A percentile compares a stretch with the other conserved stretches of the same genome.
Conservation (phyloP, 2,329 filamentous ascomycete species). For the Venturia oleaginea region DNA sequence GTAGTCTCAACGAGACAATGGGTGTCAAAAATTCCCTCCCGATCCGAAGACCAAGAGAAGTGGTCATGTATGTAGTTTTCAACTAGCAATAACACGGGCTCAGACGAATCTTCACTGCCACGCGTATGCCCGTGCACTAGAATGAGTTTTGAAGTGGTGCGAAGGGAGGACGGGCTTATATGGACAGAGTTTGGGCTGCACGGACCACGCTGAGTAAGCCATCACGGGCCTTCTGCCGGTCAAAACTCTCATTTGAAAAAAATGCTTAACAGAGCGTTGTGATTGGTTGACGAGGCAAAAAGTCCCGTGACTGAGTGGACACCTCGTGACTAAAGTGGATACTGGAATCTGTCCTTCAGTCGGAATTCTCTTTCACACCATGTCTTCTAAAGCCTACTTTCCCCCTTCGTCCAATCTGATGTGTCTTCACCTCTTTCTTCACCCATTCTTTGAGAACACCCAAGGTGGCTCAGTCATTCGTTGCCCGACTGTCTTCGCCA, state of each 20-base stretch:
- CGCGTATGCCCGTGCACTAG: conserved; percentile 67
- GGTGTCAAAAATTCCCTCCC: conserved; percentile 68
- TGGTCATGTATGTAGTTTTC: conserved; percentile 71
- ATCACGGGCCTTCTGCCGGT: background rate
- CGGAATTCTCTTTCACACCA: background rate
- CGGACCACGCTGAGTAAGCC: background rate
- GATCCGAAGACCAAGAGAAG: conserved; percentile 60
- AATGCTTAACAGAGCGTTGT: background rate
- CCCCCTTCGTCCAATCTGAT: background rate
- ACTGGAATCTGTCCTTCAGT: too few relatives aligned
- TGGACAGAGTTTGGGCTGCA: too few relatives aligned
- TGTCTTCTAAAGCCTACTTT: background rate
- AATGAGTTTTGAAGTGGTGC: background rate
- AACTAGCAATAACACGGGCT: conserved; percentile 85
- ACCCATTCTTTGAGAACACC: too few relatives aligned
- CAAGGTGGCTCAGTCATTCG: too few relatives aligned
- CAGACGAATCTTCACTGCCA: conserved; percentile 82
- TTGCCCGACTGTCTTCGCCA: too few relatives aligned
- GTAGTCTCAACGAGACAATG: conserved; percentile 25
- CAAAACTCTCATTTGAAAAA: background rate
- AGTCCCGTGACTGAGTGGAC: background rate
- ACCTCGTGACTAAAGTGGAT: background rate
- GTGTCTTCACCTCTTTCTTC: too few relatives aligned
- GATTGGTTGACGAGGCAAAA: background rate
- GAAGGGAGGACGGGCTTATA: background rate